Evolutionary conservation across 495 filamentous ascomycete genomes (phyloP).

Genomic region (Geoglossum glabrum): DNA sequence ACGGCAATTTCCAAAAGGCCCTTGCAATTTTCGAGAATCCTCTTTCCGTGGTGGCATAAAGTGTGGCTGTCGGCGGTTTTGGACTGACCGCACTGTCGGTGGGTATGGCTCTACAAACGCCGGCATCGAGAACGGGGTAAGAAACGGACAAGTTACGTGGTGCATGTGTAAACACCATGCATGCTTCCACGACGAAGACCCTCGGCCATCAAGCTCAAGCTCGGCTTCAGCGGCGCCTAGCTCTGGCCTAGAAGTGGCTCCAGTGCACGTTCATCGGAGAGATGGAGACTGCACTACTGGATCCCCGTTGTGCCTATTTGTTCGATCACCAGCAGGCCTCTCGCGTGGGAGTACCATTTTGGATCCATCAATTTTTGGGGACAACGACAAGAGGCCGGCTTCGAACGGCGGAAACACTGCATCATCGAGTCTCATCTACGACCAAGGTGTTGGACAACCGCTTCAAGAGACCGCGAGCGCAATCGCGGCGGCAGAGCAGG

Average conservation of each 20-base stretch:
- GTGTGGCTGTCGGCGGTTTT: conserved; percentile 50
- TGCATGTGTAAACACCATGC: conserved; percentile 58
- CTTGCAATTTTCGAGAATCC: conserved; percentile 42
- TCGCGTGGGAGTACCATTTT: neutral
- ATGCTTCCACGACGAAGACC: conserved; percentile 38
- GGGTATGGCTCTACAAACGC: conserved; percentile 7
- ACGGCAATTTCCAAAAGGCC: conserved; percentile 17
- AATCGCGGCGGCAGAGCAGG: neutral
- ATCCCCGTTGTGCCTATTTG: neutral
- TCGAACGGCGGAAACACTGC: neutral
- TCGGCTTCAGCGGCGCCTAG: neutral
- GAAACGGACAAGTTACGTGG: conserved; percentile 23
- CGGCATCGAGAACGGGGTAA: neutral
- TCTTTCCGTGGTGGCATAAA: conserved; percentile 21
- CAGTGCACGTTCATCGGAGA: neutral
- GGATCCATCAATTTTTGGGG: neutral
- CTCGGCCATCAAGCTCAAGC: neutral
- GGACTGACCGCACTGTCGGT: conserved; percentile 22
- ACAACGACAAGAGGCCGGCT: neutral
- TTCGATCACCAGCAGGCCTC: neutral
- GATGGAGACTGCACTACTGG: neutral
- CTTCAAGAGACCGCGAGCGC: neutral
- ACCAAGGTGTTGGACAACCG: neutral
- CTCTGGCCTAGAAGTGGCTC: neutral
- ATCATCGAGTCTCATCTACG: neutral